These are phyloP conservation scores for Leishmania tropica DNA, from an alignment of 208 protist genomes.

Conservation along the genomic window DNA sequence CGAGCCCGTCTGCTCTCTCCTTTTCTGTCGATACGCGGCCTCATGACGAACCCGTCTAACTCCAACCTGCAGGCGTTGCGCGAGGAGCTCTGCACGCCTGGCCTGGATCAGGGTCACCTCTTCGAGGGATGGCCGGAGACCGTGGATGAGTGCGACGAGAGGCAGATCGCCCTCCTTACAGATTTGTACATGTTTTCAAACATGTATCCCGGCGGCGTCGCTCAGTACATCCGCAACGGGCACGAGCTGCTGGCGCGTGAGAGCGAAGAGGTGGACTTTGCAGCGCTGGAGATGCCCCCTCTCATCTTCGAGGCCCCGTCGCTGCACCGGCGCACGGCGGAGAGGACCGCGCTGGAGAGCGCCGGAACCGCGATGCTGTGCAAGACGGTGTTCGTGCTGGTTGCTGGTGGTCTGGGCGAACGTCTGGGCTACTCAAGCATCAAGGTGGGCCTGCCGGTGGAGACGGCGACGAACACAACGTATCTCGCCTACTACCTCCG, in stretches of 20 bases:
- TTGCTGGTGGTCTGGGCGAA: constrained; percentile 93
- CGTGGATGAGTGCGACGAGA: constrained; percentile 37
- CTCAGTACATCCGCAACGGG: constrained; percentile 82
- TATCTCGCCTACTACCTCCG: constrained; percentile 88
- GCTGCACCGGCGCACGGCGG: constrained; percentile 33
- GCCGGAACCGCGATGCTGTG: constrained; percentile 41
- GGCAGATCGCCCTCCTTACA: constrained; percentile 45
- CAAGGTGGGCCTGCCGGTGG: constrained; percentile 88
- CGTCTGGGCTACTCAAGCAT: constrained; percentile 91
- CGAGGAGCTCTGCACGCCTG: constrained; percentile 40
- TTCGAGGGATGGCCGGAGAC: constrained; percentile 62
- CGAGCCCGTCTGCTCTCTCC: not conserved
- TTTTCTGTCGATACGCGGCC: not conserved
- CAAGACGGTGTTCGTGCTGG: constrained; percentile 87
- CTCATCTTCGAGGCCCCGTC: constrained; percentile 70
- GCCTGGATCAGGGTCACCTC: constrained; percentile 67
- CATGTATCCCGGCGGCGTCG: constrained; percentile 77
- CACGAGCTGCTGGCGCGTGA: constrained; percentile 58
- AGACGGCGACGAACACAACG: constrained; percentile 73
- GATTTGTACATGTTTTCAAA: constrained; percentile 61
- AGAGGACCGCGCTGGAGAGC: constrained; percentile 55
- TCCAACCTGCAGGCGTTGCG: constrained; percentile 58
- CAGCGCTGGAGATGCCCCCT: constrained; percentile 56
- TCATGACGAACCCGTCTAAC: constrained; percentile 33
- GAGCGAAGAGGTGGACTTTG: constrained; percentile 27